Evolutionary conservation across 495 filamentous ascomycete species (phyloP).

Genomic region (Cenococcum geophilum): DNA sequence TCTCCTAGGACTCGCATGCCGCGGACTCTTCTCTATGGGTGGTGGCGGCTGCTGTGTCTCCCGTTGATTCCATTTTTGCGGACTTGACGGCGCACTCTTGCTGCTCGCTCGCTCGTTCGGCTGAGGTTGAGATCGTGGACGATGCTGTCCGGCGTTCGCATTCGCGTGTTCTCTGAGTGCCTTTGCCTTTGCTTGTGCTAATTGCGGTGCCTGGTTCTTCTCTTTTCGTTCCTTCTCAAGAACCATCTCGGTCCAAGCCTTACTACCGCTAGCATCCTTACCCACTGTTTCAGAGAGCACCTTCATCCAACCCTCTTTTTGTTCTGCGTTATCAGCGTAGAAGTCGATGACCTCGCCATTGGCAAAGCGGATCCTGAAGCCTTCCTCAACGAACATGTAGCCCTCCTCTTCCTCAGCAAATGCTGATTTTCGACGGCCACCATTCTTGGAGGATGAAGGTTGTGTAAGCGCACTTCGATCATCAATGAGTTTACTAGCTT

Average conservation of each 20-base stretch:
- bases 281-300: slow-evolving; percentile 81
- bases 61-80: slow-evolving; percentile 17
- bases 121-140: slow-evolving; percentile 20
- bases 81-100: slow-evolving; percentile 28
- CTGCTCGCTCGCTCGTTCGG: slow-evolving; percentile 6
- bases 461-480: slow-evolving; percentile 78
- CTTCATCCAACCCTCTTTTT: slow-evolving; percentile 93
- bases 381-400: slow-evolving; percentile 99
- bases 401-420: slow-evolving; percentile 98
- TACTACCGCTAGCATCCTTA: slow-evolving; percentile 46
- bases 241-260: slow-evolving; percentile 80
- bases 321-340: slow-evolving; percentile 78
- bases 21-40: slow-evolving; percentile 23
- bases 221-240: slow-evolving; percentile 46
- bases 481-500: slow-evolving; percentile 90
- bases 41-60: slow-evolving; percentile 18
- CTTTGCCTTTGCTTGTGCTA: slow-evolving; percentile 31
- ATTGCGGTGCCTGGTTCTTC: slow-evolving; percentile 22
- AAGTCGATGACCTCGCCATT: slow-evolving; percentile 98
- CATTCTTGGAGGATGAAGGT: slow-evolving; percentile 54
- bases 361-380: slow-evolving; percentile 94
- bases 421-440: slow-evolving; percentile 79
- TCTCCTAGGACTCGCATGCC: slow-evolving; percentile 14
- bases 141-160: slow-evolving; percentile 5
- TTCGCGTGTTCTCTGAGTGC: slow-evolving; percentile 16